Conservation (phyloP, 495 filamentous ascomycete species). For the Coniosporium apollinis region DNA sequence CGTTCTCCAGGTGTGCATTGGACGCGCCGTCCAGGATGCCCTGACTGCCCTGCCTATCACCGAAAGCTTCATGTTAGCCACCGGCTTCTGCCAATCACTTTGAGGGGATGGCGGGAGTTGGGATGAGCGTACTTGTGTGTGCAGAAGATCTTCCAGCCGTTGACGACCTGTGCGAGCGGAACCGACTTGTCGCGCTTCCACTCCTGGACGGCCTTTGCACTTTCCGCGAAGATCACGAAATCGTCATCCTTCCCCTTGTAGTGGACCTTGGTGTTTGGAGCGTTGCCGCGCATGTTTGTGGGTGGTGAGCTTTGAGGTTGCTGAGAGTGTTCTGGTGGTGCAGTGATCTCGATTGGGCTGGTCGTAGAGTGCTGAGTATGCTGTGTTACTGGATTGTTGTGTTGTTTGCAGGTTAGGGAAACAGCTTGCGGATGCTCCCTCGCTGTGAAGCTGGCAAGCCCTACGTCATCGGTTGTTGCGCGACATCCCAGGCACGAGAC, state of each 20-base stretch:
- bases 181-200: conserved; percentile 71
- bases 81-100: neutral
- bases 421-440: no score
- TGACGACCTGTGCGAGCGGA: conserved; percentile 70
- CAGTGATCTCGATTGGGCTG: no score
- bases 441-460: no score
- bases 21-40: conserved; percentile 62
- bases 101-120: neutral
- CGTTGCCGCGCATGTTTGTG: conserved; percentile 62
- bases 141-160: conserved; percentile 75
- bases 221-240: conserved; percentile 82
- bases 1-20: conserved; percentile 54
- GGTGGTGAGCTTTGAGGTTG: conserved; percentile 2
- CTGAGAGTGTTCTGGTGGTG: conserved; percentile 7
- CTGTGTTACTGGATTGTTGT: no score
- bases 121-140: conserved; percentile 62
- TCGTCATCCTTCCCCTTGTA: conserved; percentile 79
- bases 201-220: conserved; percentile 48
- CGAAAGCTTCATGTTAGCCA: conserved; percentile 1
- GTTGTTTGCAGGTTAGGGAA: no score
- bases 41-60: conserved; percentile 63
- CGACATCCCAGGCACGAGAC: no score
- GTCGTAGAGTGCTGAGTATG: no score
- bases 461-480: no score
- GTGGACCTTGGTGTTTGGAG: conserved; percentile 60